Evolutionary conservation across 139 green algal species (phyloP), one percentile per base, ranked within the genome.

Genomic region (Chlorella sp.): DNA sequence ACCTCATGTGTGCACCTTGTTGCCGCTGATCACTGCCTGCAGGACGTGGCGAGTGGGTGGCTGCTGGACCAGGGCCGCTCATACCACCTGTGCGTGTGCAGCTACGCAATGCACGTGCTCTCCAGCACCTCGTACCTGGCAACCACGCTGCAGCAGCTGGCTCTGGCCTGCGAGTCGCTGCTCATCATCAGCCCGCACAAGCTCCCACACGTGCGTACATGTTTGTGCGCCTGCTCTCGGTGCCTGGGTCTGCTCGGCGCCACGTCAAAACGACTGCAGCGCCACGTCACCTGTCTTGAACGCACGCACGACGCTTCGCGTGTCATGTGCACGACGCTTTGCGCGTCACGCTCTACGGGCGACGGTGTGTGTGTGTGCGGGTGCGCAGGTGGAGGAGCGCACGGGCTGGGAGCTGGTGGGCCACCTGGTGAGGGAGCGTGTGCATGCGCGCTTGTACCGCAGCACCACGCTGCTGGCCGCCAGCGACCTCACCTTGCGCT

Each of bases 121-220:
- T 64, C 33, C 27, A 29, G 50, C 29, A 6, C 61, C 3, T 69
- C 63, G 2, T 69, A 49, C 32, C 63, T 69, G 55, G 14, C 6
- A 4, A 10, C 22, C 73, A 73, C 65, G 1, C 64, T 80, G 60
- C 36, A 66, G 17, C 61, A 71, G 59, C 68, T 80, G 35, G 62
- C 74, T 1, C 32, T 74, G 20, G 60, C 67, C 3, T 62, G 32
- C 20, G 33, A 59, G 29, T 26, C 68, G 49, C 62, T 80, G 24
- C 23, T 74, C 30, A 66, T 80, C 30, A 34, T 80, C 2, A 67
- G 32, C 22, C 74, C 74, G 23, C 74, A 80, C 59, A 80, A 80
- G 61, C 68, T 72, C 30, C 74, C 74, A 4, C 22, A 51, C 61
- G 55, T 64, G 24, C 4, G 55, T 27, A 20, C 55, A 55, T 55